phyloP scores from a whole-genome alignment of 495 filamentous ascomycete species.

The Penicillium bovifimosum region DNA sequence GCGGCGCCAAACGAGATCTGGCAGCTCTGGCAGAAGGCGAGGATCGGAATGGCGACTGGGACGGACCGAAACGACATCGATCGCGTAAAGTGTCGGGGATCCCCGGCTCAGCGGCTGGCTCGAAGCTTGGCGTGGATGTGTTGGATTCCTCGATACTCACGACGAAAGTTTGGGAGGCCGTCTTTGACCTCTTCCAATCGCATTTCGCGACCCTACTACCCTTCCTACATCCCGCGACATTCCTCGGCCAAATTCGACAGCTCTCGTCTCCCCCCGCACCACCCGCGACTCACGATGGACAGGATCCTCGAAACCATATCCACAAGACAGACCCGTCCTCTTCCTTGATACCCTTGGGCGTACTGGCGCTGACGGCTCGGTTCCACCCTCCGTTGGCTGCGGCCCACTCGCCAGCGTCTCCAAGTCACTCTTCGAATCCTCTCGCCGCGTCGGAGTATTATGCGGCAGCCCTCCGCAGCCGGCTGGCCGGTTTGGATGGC shows the following conservation, averaged over 20 bases:
- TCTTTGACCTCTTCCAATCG: slow-evolving; percentile 75
- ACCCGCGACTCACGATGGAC: slow-evolving; percentile 17
- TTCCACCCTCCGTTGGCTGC: slow-evolving; percentile 67
- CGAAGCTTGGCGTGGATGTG: slow-evolving; percentile 34
- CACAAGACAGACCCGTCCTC: slow-evolving; percentile 43
- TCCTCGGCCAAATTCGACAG: slow-evolving; percentile 54
- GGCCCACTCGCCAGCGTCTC: slow-evolving; percentile 51
- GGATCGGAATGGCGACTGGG: slow-evolving; percentile 53
- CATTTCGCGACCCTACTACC: slow-evolving; percentile 79
- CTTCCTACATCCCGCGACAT: slow-evolving; percentile 74
- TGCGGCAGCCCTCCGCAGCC: slow-evolving; percentile 61
- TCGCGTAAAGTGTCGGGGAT: slow-evolving; percentile 45
- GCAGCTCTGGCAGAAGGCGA: slow-evolving; percentile 43
- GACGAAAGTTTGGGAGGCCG: slow-evolving; percentile 60
- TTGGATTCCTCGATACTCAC: slow-evolving; percentile 53
- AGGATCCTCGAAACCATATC: slow-evolving; percentile 23
- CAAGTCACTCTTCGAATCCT: slow-evolving; percentile 49
- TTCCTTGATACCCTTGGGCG: slow-evolving; percentile 68
- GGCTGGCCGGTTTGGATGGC: slow-evolving; percentile 51
- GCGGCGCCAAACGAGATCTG: slow-evolving; percentile 54
- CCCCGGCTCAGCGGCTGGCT: slow-evolving; percentile 29
- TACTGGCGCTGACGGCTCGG: slow-evolving; percentile 73
- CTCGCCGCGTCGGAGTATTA: slow-evolving; percentile 73
- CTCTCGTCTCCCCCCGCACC: slow-evolving; percentile 28
- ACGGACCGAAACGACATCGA: slow-evolving; percentile 55